Evolutionary conservation across 495 filamentous ascomycete genomes (phyloP).

Genomic region (Aspergillus panamensis): DNA sequence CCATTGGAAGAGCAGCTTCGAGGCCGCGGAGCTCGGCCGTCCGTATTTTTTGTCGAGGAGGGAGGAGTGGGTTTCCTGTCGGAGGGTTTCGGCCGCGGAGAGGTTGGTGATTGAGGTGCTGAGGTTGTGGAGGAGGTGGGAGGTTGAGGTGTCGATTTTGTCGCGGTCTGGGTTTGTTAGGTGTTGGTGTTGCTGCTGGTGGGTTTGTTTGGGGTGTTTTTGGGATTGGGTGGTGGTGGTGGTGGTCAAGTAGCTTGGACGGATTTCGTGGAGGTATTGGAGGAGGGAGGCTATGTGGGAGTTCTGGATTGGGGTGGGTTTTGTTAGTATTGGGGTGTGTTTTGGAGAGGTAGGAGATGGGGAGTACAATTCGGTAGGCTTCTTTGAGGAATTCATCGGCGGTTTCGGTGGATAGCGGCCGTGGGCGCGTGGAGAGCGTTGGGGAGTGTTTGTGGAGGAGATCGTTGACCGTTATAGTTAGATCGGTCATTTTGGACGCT

Average conservation of each 20-base stretch:
- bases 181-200: conserved; percentile 22
- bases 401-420: conserved; percentile 41
- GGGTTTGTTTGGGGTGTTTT: conserved; percentile 25
- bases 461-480: conserved; percentile 62
- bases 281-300: conserved; percentile 76
- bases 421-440: background rate
- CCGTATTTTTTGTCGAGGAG: conserved; percentile 68
- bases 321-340: conserved; percentile 12
- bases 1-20: conserved; percentile 15
- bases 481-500: conserved; percentile 55
- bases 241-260: conserved; percentile 85
- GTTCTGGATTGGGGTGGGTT: conserved; percentile 54
- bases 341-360: conserved; percentile 26
- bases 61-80: conserved; percentile 64
- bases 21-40: conserved; percentile 22
- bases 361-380: conserved; percentile 91
- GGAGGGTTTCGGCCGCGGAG: conserved; percentile 75
- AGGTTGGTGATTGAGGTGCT: conserved; percentile 72
- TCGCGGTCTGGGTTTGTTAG: conserved; percentile 70
- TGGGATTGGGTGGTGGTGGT: conserved; percentile 42
- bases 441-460: conserved; percentile 47
- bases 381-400: conserved; percentile 92
- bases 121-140: conserved; percentile 77
- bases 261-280: conserved; percentile 72
- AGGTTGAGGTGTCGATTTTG: conserved; percentile 78